Base-by-base conservation (phyloP, 805 yeast genomes). In the Candida taoyuanica region DNA sequence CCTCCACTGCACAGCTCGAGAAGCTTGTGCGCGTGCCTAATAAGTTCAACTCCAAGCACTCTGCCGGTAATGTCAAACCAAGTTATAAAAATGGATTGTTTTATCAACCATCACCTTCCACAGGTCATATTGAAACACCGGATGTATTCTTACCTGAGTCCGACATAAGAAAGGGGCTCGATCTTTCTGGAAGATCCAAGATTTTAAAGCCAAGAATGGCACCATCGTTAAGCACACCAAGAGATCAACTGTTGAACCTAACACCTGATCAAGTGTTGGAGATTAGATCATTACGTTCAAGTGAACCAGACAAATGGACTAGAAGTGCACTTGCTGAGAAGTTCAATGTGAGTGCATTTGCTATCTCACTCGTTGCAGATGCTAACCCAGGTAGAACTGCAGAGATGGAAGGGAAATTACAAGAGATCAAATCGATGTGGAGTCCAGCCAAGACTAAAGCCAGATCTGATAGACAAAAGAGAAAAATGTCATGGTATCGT, bases 241-340 rank as follows among this genome's bases (percentile, higher is more conserved):
- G 55, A 9, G 64, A 64, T 13, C 72, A 73, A 47, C 63, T 62
- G 19, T 76, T 79, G 55, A 73, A 74, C 42, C 62, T 85, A 40
- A 73, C 77, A 5, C 78, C 77, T 9, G 72, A 68, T 23, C 75
- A 78, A 20, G 75, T 78, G 11, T 60, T 59, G 23, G 78, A 82
- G 58, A 81, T 85, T 40, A 66, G 65, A 46, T 52, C 62, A 29
- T 64, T 83, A 47, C 73, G 94, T 53, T 42, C 49, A 12, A 55
- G 62, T 28, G 75, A 84, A 50, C 91, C 93, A 1, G 64, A 63
- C 20, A 65, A 61, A 32, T 78, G 85, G 76, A 78, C 87, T 13
- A 70, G 82, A 46, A 69, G 73, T 39, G 71, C 67, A 12, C 67
- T 85, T 38, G 86, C 88, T 11, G 62, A 68, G 44, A 68, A 76